Percentiles rank a stretch among this genome's conserved stretches.
Conservation (phyloP, 176 grass and related monocot species). For the Hordeum marinum region DNA sequence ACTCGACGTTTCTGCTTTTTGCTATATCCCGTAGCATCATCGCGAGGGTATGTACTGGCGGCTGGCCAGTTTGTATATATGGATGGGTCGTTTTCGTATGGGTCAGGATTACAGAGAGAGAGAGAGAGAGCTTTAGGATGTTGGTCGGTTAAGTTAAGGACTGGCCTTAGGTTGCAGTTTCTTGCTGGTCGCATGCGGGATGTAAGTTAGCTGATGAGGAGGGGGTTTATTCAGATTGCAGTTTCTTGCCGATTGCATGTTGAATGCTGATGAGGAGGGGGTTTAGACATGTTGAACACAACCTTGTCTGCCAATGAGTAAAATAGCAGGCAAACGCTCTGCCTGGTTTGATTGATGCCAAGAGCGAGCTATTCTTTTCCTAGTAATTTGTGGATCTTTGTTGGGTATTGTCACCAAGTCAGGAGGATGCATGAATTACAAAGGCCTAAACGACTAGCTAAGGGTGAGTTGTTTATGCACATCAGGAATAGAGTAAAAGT, state of each 20-base stretch:
- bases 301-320: not conserved
- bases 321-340: not conserved
- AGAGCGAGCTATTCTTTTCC: not conserved
- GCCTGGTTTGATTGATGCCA: not conserved
- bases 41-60: not conserved
- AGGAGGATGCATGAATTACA: no score
- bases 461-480: no score
- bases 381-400: not conserved
- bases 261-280: not conserved
- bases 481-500: no score
- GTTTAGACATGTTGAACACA: no score
- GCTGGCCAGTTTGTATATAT: conserved; percentile 12
- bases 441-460: no score
- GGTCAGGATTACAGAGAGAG: not conserved
- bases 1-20: not conserved
- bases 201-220: not conserved
- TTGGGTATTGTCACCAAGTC: no score
- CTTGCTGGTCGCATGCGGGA: not conserved
- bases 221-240: not conserved
- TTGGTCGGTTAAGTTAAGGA: not conserved
- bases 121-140: not conserved
- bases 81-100: not conserved
- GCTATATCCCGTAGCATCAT: not conserved
- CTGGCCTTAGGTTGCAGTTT: not conserved
- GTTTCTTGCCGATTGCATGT: not conserved